Evolutionary conservation across 352 stramenopile genomes (phyloP).

Genomic region (Pythium scleroteichum): DNA sequence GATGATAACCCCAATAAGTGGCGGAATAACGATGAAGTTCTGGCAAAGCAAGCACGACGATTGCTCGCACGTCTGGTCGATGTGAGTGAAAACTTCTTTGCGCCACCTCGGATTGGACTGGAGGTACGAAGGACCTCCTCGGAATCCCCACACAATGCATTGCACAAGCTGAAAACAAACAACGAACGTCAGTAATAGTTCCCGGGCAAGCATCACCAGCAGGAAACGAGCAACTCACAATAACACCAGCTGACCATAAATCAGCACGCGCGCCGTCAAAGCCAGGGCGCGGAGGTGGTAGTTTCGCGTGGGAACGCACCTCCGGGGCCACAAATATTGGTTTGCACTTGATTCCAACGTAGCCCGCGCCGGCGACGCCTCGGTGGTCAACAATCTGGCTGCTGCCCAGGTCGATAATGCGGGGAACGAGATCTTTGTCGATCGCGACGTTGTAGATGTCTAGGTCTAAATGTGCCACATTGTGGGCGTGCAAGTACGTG

Average conservation of each 20-base stretch:
- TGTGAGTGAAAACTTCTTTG: slow-evolving; percentile 74
- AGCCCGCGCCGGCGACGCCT: slow-evolving; percentile 51
- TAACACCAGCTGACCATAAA: slow-evolving; percentile 79
- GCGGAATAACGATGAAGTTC: slow-evolving; percentile 82
- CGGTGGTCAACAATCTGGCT: slow-evolving; percentile 76
- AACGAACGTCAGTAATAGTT: slow-evolving; percentile 10
- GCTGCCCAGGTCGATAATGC: slow-evolving; percentile 83
- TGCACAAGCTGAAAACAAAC: slow-evolving; percentile 63
- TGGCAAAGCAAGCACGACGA: slow-evolving; percentile 66
- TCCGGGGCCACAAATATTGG: slow-evolving; percentile 76
- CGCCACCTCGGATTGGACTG: slow-evolving; percentile 58
- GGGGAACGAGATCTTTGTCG: slow-evolving; percentile 47
- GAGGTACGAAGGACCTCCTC: slow-evolving; percentile 66
- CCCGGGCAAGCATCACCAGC: slow-evolving; percentile 2
- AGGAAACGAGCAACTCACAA: slow-evolving; percentile 47
- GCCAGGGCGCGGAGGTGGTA: slow-evolving; percentile 54
- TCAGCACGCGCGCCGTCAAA: slow-evolving; percentile 77
- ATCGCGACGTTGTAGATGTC: slow-evolving; percentile 88
- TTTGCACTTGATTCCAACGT: slow-evolving; percentile 85
- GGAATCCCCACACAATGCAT: slow-evolving; percentile 80
- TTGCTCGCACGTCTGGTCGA: slow-evolving; percentile 59
- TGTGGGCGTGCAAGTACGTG: slow-evolving; percentile 80
- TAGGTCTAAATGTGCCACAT: slow-evolving; percentile 76
- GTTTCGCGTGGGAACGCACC: slow-evolving; percentile 59
- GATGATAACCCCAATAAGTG: slow-evolving; percentile 72